Conservation (phyloP, 2,329 filamentous ascomycete genomes). For the Fusarium ramigenum region DNA sequence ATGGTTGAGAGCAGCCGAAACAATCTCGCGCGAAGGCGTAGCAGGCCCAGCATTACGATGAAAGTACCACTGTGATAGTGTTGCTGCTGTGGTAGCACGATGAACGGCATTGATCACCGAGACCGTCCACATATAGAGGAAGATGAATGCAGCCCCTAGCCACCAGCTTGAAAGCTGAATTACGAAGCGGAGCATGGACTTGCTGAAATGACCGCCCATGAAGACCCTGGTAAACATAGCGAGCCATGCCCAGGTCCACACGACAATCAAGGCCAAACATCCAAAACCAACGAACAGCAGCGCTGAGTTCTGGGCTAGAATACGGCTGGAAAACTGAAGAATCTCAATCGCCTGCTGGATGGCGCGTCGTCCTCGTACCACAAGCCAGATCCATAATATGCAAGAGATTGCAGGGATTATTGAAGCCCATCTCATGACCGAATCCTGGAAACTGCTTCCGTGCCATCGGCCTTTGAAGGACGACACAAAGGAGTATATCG, state of each 20-base stretch:
- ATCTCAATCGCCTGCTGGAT: slow-evolving; percentile 87
- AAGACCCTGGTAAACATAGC: slow-evolving; percentile 97
- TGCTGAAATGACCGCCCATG: slow-evolving; percentile 85
- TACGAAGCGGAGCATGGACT: slow-evolving; percentile 71
- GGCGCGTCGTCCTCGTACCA: slow-evolving; percentile 81
- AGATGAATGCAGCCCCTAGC: slow-evolving; percentile 89
- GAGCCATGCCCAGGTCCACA: slow-evolving; percentile 96
- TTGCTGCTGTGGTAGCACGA: slow-evolving; percentile 89
- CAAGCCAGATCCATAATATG: slow-evolving; percentile 82
- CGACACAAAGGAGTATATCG: slow-evolving; percentile 88
- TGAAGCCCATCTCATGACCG: slow-evolving; percentile 86
- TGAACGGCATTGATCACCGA: slow-evolving; percentile 89
- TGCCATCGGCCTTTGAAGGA: slow-evolving; percentile 83
- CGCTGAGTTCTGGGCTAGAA: slow-evolving; percentile 84
- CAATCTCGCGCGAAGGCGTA: slow-evolving; percentile 81
- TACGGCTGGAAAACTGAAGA: slow-evolving; percentile 89
- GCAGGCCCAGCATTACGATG: slow-evolving; percentile 85
- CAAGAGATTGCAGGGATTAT: slow-evolving; percentile 78
- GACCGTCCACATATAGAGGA: slow-evolving; percentile 96
- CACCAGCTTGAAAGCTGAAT: slow-evolving; percentile 93
- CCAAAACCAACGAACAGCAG: slow-evolving; percentile 85
- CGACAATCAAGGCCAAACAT: slow-evolving; percentile 77
- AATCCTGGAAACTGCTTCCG: slow-evolving; percentile 85
- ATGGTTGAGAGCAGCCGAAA: slow-evolving; percentile 83
- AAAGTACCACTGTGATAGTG: slow-evolving; percentile 99